Base-by-base conservation (phyloP, 768 basidiomycete species). In the Arthromyces matolae region DNA sequence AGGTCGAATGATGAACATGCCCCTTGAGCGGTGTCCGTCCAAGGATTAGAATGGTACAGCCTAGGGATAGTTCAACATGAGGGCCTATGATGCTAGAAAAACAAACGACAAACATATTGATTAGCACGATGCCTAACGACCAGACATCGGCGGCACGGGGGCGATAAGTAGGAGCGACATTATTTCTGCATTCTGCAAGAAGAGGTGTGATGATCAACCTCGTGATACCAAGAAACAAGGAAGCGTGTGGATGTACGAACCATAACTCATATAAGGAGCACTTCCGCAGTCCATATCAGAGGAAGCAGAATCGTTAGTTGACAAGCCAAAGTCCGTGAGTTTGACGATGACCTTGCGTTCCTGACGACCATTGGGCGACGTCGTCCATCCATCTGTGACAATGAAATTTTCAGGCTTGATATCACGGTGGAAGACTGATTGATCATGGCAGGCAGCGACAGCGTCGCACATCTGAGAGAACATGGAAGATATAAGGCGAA, bases 341-440 rank as follows among this genome's bases (percentile, higher is more conserved):
- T 99, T 99, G 72, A 97, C 93, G 45, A 95, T 71, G 51, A 99
- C 95, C 62, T 87, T 87, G 59, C 91, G 83, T 65, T 92, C 89
- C 56, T 73, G 72, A 46, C 73, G 71, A 42, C 81, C 79, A 56
- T 77, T 75, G 29, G 75, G 62, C n/a, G 72, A 62, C 16, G 78
- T 75, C 29, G 70, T 63, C 66, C 78, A 80, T 13, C 83, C 89
- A 59, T 94, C 90, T 0, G 91, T 93, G 60, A 94, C 91, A 64
- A 94, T 94, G 60, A 94, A 93, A 71, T 98, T 97, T 73, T 98
- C 95, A 0, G 95, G 95, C 72, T 99, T 99, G 79, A 99, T 97
- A 67, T 99, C 95, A 51, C 95, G 83, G 64, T 99, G 95, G 63
- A 86, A 92, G 52, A 99, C 89, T 29, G 85, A 85, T 52, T 86